phyloP scores from a whole-genome alignment of 192 early-diverging fungal genomes.

The Endogone sp. region DNA sequence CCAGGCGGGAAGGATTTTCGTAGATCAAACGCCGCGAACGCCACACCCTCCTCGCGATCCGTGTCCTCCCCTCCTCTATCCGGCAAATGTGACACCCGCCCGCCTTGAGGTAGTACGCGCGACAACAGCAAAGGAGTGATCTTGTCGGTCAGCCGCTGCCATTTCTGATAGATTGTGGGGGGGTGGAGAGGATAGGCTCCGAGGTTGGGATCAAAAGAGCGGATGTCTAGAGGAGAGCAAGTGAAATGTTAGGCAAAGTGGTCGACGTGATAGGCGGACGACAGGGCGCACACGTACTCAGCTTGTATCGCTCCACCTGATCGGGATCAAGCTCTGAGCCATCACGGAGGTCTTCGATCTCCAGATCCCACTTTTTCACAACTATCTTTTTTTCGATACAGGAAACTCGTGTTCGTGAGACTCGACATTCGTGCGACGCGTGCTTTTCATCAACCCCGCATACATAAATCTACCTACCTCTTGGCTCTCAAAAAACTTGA shows the following conservation, averaged over 20 bases:
- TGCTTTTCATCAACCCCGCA: too few relatives aligned
- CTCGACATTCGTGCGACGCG: too few relatives aligned
- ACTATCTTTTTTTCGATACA: conserved; percentile 60
- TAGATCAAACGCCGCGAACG: conserved; percentile 77
- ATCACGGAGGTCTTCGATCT: conserved; percentile 63
- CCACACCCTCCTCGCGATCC: conserved; percentile 25
- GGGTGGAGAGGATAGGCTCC: conserved; percentile 79
- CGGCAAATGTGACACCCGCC: conserved; percentile 24
- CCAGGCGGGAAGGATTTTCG: conserved; percentile 73
- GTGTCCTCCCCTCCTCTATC: too few relatives aligned
- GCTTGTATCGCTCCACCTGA: conserved; percentile 56
- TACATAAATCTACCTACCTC: too few relatives aligned
- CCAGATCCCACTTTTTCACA: conserved; percentile 75
- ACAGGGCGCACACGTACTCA: conserved; percentile 42
- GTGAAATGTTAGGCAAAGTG: background rate
- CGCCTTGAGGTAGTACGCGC: conserved; percentile 24
- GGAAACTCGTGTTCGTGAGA: too few relatives aligned
- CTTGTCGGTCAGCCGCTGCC: conserved; percentile 71
- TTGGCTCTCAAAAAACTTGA: conserved; percentile 57
- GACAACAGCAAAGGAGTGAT: conserved; percentile 42
- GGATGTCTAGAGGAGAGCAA: conserved; percentile 47
- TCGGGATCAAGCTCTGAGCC: conserved; percentile 51
- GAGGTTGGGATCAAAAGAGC: conserved; percentile 73
- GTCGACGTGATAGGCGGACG: background rate
- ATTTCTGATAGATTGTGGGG: conserved; percentile 64